phyloP scores from a whole-genome alignment of 75 land plant species.

The Sequoia sempervirens region DNA sequence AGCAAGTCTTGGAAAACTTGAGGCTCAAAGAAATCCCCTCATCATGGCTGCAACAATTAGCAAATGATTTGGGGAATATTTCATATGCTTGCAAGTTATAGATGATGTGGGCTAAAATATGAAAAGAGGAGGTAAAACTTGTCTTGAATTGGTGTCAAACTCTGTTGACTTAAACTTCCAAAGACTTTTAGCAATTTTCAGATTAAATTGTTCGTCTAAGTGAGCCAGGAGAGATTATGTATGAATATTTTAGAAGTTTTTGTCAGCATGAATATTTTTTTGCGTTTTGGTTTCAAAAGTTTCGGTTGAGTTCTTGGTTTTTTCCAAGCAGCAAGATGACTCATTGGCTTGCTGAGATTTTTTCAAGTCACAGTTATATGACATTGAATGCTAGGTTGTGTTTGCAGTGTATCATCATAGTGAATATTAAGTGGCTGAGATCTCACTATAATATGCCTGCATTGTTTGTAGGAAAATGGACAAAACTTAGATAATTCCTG shows the following conservation, averaged over 20 bases:
- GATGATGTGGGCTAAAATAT: background rate
- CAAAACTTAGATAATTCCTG: background rate
- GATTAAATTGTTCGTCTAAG: background rate
- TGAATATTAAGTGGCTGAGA: background rate
- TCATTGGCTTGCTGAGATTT: background rate
- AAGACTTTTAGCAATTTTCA: background rate
- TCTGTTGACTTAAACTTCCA: background rate
- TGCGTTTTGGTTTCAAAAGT: background rate
- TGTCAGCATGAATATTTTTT: background rate
- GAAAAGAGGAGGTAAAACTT: background rate
- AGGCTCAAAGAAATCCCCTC: background rate
- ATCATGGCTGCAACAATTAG: background rate
- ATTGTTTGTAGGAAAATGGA: background rate
- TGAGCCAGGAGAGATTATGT: background rate
- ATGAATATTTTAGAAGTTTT: background rate
- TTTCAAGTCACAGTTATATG: background rate
- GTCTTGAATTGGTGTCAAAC: background rate
- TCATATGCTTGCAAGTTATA: background rate
- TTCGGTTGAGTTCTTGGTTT: background rate
- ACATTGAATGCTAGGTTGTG: background rate
- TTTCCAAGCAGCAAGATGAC: background rate
- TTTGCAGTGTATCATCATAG: background rate
- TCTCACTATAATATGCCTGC: background rate
- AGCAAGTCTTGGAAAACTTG: background rate
- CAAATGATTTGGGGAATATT: background rate